Conservation (phyloP, 2,329 filamentous ascomycete genomes). For the Daldinia sp. region DNA sequence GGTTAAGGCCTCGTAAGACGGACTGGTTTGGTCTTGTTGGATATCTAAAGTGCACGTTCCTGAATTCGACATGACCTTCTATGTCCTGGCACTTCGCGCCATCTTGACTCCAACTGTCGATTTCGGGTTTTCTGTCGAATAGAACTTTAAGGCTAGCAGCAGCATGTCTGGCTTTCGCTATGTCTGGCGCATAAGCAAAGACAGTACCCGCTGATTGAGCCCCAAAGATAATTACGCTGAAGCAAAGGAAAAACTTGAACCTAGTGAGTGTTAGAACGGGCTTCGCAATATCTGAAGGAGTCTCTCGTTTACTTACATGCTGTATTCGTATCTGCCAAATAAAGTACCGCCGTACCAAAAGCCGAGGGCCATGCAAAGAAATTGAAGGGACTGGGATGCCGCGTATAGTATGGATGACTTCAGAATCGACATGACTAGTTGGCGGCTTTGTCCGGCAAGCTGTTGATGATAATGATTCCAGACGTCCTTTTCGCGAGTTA, state of each 20-base stretch:
- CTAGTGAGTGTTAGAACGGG: too few relatives aligned
- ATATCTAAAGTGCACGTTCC: neutral
- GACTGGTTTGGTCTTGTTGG: neutral
- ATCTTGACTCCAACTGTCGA: neutral
- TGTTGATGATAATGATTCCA: neutral
- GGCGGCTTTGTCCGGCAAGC: slow-evolving; percentile 3
- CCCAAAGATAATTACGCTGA: slow-evolving; percentile 70
- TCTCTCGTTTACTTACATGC: slow-evolving; percentile 53
- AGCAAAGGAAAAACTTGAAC: slow-evolving; percentile 51
- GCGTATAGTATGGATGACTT: neutral
- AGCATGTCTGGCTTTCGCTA: slow-evolving; percentile 58
- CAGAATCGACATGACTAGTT: neutral
- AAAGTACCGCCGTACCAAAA: slow-evolving; percentile 71
- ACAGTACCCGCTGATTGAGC: slow-evolving; percentile 70
- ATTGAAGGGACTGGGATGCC: neutral
- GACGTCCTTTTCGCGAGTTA: slow-evolving; percentile 1
- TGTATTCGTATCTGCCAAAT: slow-evolving; percentile 57
- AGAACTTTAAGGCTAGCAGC: neutral
- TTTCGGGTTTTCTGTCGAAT: neutral
- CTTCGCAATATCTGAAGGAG: too few relatives aligned
- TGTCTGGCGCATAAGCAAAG: slow-evolving; percentile 69
- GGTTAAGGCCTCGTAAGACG: neutral
- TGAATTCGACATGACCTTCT: neutral
- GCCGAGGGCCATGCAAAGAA: slow-evolving; percentile 68
- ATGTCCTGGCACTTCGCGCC: neutral